phyloP scores from a whole-genome alignment of 768 basidiomycete genomes.

The Lactarius quietus region DNA sequence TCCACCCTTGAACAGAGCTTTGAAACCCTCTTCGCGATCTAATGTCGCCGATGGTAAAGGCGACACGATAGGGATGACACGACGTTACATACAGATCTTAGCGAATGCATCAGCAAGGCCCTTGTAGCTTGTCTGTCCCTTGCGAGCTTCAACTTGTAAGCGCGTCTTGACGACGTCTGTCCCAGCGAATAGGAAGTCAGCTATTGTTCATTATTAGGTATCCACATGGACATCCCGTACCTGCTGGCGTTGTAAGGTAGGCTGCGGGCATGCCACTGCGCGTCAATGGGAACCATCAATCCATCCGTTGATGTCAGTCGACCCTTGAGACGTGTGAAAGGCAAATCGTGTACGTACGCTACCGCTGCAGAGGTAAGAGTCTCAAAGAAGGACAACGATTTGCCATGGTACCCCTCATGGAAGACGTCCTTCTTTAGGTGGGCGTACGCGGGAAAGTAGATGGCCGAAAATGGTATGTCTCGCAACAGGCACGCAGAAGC shows the following conservation, averaged over 20 bases:
- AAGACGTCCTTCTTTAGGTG: slow-evolving; percentile 93
- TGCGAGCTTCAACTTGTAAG: slow-evolving; percentile 87
- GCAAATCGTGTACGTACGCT: slow-evolving; percentile 51
- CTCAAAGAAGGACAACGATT: slow-evolving; percentile 87
- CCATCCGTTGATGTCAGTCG: slow-evolving; percentile 10
- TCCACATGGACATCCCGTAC: slow-evolving; percentile 38
- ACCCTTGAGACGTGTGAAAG: slow-evolving; percentile 6
- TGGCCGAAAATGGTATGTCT: slow-evolving; percentile 96
- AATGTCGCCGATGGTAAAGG: slow-evolving; percentile 1
- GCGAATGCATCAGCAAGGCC: slow-evolving; percentile 85
- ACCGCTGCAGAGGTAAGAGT: slow-evolving; percentile 78
- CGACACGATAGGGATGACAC: no score
- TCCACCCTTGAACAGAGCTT: slow-evolving; percentile 89
- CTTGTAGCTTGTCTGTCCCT: slow-evolving; percentile 89
- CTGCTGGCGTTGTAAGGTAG: slow-evolving; percentile 88
- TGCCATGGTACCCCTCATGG: slow-evolving; percentile 93
- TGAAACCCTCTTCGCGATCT: slow-evolving; percentile 89
- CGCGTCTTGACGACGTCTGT: slow-evolving; percentile 97
- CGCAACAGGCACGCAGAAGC: slow-evolving; percentile 90
- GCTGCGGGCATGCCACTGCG: slow-evolving; percentile 96
- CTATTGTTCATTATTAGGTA: slow-evolving; percentile 6
- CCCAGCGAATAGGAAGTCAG: slow-evolving; percentile 21
- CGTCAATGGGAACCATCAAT: slow-evolving; percentile 22
- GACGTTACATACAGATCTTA: slow-evolving; percentile 74
- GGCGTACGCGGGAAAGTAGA: slow-evolving; percentile 85